Evolutionary conservation across 768 basidiomycete species (phyloP), one percentile per base, ranked within the genome.

Genomic region (Rhizopogon vinicolor): DNA sequence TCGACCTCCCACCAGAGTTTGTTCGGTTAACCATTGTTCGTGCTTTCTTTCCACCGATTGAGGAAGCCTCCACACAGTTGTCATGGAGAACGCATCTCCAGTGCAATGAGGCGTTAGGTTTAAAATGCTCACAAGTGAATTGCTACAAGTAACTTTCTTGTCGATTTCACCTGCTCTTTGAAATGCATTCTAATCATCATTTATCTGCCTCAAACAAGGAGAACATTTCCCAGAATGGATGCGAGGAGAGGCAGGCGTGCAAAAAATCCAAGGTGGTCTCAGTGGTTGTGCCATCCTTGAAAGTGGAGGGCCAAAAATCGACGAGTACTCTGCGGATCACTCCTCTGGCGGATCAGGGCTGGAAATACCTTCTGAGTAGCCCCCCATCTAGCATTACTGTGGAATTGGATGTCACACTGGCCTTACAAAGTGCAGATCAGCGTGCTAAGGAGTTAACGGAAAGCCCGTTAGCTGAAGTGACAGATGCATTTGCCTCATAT

Each of bases 381-480:
- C 7, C 16, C 14, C 14, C 45, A 18, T 48, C 14, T 18, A 8
- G 14, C 8, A 10, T 6, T 14, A 10, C 14, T 1, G 14, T 9
- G 48, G 22, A 14, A 8, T 25, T n/a, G 14, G 35, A 37, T 25
- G 48, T 22, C 14, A 7, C 19, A 10, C 19, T 39, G 8, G 33
- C 12, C n/a, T 13, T 29, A 31, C 53, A 31, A 41, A 42, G 42
- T 3, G 55, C 54, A 13, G 29, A 58, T 29, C 13, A 35, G 4
- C 35, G 55, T 5, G 57, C 57, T 5, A 58, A 41, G 56, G 57
- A 58, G 33, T 48, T 58, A 25, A 58, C 57, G 18, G 57, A 58
- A 31, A 58, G 44, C 33, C 57, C 57, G 22, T 46, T 58, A 12
- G 55, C 45, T 25, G 57, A 58, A 31, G 40, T 58, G 19, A 46